These are phyloP conservation scores for Penicillium crustosum DNA, from an alignment of 2,329 filamentous ascomycete species.

Conservation along the genomic window DNA sequence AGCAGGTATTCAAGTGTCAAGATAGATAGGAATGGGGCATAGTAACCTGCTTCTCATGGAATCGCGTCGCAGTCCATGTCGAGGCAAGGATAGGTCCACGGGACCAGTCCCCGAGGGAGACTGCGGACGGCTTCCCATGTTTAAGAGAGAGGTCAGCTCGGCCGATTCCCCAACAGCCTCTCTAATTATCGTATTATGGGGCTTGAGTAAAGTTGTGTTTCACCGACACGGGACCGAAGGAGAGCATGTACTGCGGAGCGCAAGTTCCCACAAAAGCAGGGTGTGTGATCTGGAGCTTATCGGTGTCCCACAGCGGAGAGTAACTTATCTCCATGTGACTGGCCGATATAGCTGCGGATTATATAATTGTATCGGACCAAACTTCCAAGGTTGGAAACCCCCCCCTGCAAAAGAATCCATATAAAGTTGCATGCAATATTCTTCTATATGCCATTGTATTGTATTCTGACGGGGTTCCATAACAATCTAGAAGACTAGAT, in stretches of 20 bases:
- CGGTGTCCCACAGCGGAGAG: constrained; percentile 12
- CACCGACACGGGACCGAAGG: neutral
- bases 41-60: constrained; percentile 43
- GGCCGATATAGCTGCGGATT: neutral
- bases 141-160: constrained; percentile 6
- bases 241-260: neutral
- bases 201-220: neutral
- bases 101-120: constrained; percentile 26
- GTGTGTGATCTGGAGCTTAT: constrained; percentile 11
- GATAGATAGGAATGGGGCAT: neutral
- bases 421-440: neutral
- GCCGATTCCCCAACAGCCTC: neutral
- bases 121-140: constrained; percentile 32
- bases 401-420: neutral
- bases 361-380: neutral
- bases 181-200: neutral
- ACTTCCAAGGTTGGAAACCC: neutral
- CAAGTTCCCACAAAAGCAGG: neutral
- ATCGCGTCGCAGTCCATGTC: constrained; percentile 32
- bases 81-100: constrained; percentile 24
- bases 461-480: neutral
- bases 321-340: constrained; percentile 12
- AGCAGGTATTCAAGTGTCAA: constrained; percentile 9
- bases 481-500: neutral
- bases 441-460: neutral